Evolutionary conservation across 441 rosid genomes (phyloP), one percentile per base, ranked within the genome.

Genomic region (Arabidopsis lyrata): DNA sequence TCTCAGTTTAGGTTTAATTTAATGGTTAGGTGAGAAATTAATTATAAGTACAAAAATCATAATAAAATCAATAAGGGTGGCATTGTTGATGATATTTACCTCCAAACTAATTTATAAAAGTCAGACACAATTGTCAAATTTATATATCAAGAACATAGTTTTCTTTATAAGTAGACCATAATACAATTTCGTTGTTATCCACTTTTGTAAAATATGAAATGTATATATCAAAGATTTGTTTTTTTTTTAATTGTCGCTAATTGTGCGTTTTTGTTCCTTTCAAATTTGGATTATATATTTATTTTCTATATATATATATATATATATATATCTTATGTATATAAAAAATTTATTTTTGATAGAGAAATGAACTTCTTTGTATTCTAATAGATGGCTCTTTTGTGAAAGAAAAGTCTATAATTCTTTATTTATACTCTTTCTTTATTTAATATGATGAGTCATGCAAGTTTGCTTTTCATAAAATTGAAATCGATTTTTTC

Each of bases 381-480:
- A 71, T 52, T 62, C 60, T 49, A 48, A 66, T 4, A 8, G 13
- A 44, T 4, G 61, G 71, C 42, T 38, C 32, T 74, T 45, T 75
- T 10, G 57, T 24, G 22, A 42, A 16, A 60, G 55, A 62, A 54
- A 44, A 68, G 20, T 60, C 24, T 18, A 54, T 29, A 54, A 56
- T 29, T 16, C 36, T 24, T 22, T 62, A 12, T 49, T 71, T 9
- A 24, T 24, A 24, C 54, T 5, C 31, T 29, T 53, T 11, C 38
- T 11, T 47, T 52, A 45, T 29, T 47, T 20, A 62, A 59, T 63
- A 18, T 34, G 45, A 50, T 64, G 67, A 64, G 44, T 71, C 72
- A 72, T 69, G 52, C 9, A 49, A 48, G 27, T 59, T 65, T 66
- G 75, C 80, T 77, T 72, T 59, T 20, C 73, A 77, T 42, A 34